Evolutionary conservation across 768 basidiomycete genomes (phyloP), one percentile per base, ranked within the genome.

Genomic region (Mycena kentingensis): DNA sequence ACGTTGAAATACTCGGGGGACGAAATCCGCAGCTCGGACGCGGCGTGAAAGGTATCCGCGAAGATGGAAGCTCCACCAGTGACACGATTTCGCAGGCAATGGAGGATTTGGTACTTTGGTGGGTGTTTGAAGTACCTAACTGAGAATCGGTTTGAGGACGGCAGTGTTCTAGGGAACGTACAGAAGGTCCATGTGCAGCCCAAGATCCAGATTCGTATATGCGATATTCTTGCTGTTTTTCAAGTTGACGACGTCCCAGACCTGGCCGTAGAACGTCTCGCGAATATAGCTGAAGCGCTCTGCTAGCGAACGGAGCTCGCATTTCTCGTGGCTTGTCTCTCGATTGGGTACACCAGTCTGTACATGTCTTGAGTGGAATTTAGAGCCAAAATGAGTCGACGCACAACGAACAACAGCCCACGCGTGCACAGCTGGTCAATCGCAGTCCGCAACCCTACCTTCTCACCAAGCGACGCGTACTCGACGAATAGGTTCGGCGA

Each of bases 101-200:
- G 96, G 0, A 99, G 78, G 54, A 94, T 81, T 66, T 98, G 96
- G 69, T 90, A 94, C 19, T 90, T 84, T 0, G 96, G 96, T 1
- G 96, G 96, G 56, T 87, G 79, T 59, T 92, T 81, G 63, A 94
- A 95, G 70, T 98, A 97, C 46, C 94, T 95, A 19, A 46, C 18
- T 22, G 37, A 28, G 48, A 39, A 5, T 47, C 46, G 36, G n/a
- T 15, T 15, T 18, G 41, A 24, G 16, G 26, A 13, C 19, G 19
- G 15, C 18, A 2, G 25, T 35, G 31, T 28, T 51, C 34, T 29
- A 12, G 12, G 28, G 16, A 11, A 77, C 92, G 58, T 64, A 95
- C 93, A 89, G 70, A 0, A 98, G 73, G 72, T 98, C 96, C 88
- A 92, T 91, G 63, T 98, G 95, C 19, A 95, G 65, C 0, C 88